Conservation (phyloP, 768 basidiomycete genomes). For the Cystofilobasidium ferigula region DNA sequence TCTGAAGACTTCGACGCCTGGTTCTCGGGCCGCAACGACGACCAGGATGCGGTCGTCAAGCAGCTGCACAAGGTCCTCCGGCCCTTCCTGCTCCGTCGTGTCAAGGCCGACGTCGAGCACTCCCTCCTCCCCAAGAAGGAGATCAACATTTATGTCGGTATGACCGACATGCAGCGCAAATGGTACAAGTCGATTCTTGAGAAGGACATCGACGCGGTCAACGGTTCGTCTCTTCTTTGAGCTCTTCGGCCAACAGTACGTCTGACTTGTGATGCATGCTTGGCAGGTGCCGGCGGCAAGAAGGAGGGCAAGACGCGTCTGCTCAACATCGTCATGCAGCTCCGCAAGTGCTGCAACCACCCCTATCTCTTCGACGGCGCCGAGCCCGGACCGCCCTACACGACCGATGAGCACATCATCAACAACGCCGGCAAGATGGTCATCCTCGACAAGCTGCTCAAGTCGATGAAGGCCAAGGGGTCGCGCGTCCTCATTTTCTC, state of each 20-base stretch:
- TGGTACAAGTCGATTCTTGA: constrained; percentile 90
- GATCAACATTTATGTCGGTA: constrained; percentile 93
- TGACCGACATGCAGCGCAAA: constrained; percentile 94
- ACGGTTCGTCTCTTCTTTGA: constrained; percentile 47
- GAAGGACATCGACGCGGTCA: constrained; percentile 98
- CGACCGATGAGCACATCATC: constrained; percentile 91
- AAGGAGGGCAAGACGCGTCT: constrained; percentile 96
- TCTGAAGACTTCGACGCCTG: constrained; percentile 83
- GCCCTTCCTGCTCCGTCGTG: constrained; percentile 84
- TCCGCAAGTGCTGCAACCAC: constrained; percentile 43
- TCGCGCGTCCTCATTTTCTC: constrained; percentile 94
- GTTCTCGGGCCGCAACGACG: constrained; percentile 71
- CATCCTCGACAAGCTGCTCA: constrained; percentile 85
- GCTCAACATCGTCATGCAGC: constrained; percentile 99
- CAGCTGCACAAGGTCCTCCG: constrained; percentile 92
- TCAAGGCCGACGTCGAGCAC: constrained; percentile 96
- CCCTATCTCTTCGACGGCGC: constrained; percentile 40
- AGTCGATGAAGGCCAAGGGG: constrained; percentile 79
- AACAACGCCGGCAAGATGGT: constrained; percentile 95
- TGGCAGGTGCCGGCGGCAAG: constrained; percentile 73
- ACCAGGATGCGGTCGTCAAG: constrained; percentile 83
- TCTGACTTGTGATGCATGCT: background rate
- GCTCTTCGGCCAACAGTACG: background rate
- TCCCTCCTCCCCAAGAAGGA: constrained; percentile 93
- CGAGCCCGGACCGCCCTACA: constrained; percentile 96